Percentiles rank a stretch among this genome's conserved stretches.
phyloP scores from a whole-genome alignment of 2,329 filamentous ascomycete genomes.

The Trichoderma pleuroti region DNA sequence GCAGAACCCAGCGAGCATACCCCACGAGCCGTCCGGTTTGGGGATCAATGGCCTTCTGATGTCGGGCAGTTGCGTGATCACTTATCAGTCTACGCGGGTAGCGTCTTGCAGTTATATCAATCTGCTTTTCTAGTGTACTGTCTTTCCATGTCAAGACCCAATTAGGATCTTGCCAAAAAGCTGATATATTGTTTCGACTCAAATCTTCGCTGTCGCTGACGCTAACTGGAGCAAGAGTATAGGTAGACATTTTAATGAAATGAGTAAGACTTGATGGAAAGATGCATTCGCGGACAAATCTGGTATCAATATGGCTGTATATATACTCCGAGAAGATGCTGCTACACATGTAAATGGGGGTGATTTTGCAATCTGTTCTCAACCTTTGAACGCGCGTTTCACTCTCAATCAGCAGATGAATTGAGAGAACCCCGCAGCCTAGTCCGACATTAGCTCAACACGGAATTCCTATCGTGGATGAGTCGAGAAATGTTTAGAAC shows the following conservation, averaged over 20 bases:
- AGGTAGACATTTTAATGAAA: background rate
- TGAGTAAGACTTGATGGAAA: background rate
- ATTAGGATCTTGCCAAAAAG: slow-evolving; percentile 1
- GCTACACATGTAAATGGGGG: background rate
- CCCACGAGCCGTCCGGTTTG: slow-evolving; percentile 25
- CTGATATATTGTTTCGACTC: slow-evolving; percentile 12
- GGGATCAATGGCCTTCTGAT: slow-evolving; percentile 25
- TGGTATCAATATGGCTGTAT: background rate
- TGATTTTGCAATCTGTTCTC: background rate
- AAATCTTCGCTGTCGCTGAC: background rate
- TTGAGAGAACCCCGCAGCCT: slow-evolving; percentile 1
- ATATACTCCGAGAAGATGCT: background rate
- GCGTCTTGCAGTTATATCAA: background rate
- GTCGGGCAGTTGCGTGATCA: slow-evolving; percentile 22
- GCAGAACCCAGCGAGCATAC: slow-evolving; percentile 26
- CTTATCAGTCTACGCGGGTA: slow-evolving; percentile 18
- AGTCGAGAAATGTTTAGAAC: background rate
- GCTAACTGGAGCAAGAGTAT: background rate
- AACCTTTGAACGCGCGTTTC: background rate
- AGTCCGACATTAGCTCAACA: background rate
- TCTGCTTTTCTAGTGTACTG: slow-evolving; percentile 1
- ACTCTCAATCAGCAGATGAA: background rate
- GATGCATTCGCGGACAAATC: fast-evolving
- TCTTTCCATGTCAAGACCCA: slow-evolving; percentile 5
- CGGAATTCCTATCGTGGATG: background rate